These are phyloP conservation scores for Fragaria vesca DNA, from an alignment of 306 rosid species.

Conservation along the genomic window DNA sequence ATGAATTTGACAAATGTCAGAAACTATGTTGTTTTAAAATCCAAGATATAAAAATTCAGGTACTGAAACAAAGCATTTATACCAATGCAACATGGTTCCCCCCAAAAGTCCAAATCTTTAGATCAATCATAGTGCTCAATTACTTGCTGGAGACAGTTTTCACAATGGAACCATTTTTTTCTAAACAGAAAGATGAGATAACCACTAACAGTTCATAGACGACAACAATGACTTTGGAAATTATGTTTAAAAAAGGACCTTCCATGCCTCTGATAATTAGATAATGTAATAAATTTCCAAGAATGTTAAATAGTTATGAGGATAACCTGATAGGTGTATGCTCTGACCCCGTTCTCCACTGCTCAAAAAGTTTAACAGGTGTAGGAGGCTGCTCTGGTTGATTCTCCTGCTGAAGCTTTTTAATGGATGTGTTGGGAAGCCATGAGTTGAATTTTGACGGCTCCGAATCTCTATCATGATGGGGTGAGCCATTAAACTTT, in stretches of 20 bases:
- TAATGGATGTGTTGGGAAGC: constrained; percentile 60
- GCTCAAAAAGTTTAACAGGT: constrained; percentile 44
- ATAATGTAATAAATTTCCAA: background rate
- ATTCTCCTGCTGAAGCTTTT: constrained; percentile 46
- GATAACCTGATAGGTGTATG: constrained; percentile 75
- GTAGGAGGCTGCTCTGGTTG: constrained; percentile 46
- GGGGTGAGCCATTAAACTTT: constrained; percentile 47
- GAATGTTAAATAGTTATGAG: constrained; percentile 3
- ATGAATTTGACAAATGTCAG: constrained; percentile 1
- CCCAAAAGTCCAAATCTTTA: background rate
- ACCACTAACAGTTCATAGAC: background rate
- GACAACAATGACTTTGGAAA: background rate
- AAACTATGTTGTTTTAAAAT: background rate
- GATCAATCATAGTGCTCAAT: background rate
- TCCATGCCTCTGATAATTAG: background rate
- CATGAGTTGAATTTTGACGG: constrained; percentile 50
- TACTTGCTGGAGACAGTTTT: background rate
- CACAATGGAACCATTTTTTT: background rate
- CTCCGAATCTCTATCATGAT: constrained; percentile 39
- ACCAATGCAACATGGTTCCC: background rate
- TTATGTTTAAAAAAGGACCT: background rate
- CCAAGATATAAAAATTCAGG: background rate
- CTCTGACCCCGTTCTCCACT: constrained; percentile 40
- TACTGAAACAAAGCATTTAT: background rate
- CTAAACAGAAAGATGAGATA: background rate